These are phyloP conservation scores for Maudiozyma barnettii DNA, from an alignment of 805 yeast species.

Conservation along the genomic window DNA sequence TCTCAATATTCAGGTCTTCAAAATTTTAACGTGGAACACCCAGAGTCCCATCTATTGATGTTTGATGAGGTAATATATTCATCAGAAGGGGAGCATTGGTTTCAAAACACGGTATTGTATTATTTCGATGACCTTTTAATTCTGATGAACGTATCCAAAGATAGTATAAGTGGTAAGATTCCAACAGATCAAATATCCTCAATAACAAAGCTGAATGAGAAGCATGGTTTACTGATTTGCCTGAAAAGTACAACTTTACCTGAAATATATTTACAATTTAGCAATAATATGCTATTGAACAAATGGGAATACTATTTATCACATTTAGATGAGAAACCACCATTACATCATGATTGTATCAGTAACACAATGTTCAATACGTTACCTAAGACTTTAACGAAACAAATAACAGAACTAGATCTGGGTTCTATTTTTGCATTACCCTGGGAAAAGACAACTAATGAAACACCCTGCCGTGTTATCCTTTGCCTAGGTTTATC, in stretches of 20 bases:
- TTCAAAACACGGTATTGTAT: constrained; percentile 12
- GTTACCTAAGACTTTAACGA: constrained; percentile 10
- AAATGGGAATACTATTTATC: constrained; percentile 35
- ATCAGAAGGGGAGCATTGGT: constrained; percentile 37
- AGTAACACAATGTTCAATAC: constrained; percentile 44
- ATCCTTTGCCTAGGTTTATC: constrained; percentile 35
- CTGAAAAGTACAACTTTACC: constrained; percentile 36
- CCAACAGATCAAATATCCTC: constrained; percentile 29
- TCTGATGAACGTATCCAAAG: constrained; percentile 14
- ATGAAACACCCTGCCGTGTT: constrained; percentile 31
- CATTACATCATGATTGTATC: constrained; percentile 32
- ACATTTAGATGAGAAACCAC: constrained; percentile 5
- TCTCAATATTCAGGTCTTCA: background rate
- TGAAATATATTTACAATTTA: constrained; percentile 31
- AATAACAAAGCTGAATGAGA: constrained; percentile 21
- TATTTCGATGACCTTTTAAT: constrained; percentile 13
- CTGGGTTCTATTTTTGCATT: background rate
- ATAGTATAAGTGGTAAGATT: constrained; percentile 34
- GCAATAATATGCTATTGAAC: constrained; percentile 23
- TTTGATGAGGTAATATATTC: constrained; percentile 38
- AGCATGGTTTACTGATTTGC: constrained; percentile 26
- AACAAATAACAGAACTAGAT: background rate
- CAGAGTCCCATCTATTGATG: constrained; percentile 11
- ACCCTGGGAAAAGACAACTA: constrained; percentile 14
- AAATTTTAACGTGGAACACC: background rate